phyloP scores from a whole-genome alignment of 2,329 filamentous ascomycete species.

The Thelonectria olida region DNA sequence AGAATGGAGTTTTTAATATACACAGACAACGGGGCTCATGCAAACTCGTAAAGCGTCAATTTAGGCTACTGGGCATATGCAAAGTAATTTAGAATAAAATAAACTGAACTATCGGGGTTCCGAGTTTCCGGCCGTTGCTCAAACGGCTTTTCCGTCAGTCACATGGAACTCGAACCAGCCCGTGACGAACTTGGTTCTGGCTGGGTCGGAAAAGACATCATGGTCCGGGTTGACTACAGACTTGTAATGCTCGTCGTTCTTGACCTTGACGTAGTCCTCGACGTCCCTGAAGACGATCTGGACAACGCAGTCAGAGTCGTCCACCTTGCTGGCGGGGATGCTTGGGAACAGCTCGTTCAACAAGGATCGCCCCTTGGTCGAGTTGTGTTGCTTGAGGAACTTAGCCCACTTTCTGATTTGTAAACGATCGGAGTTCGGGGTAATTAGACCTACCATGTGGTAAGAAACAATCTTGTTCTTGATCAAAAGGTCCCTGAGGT shows the following conservation, averaged over 20 bases:
- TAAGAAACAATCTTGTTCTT: constrained; percentile 37
- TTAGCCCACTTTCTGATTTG: neutral
- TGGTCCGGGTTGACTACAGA: constrained; percentile 29
- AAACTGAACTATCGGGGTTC: neutral
- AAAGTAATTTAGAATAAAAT: too few species aligned
- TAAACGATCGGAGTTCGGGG: too few species aligned
- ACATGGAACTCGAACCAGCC: constrained; percentile 36
- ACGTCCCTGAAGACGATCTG: constrained; percentile 29
- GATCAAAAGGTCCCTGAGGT: constrained; percentile 32
- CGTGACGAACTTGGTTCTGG: constrained; percentile 31
- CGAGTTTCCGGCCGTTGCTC: neutral
- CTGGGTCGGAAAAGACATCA: constrained; percentile 26
- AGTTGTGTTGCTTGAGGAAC: constrained; percentile 31
- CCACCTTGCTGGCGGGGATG: constrained; percentile 24
- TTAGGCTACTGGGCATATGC: neutral
- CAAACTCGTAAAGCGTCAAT: neutral
- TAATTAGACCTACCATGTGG: constrained; percentile 25
- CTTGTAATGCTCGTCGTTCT: constrained; percentile 26
- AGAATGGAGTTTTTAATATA: too few species aligned
- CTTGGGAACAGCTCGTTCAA: constrained; percentile 23
- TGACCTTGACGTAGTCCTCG: constrained; percentile 28
- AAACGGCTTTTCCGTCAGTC: constrained; percentile 25
- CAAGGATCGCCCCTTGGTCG: constrained; percentile 21
- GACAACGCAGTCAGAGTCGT: constrained; percentile 25
- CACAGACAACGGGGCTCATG: too few species aligned